phyloP scores from a whole-genome alignment of 306 rosid species.

The Vigna nakashimae region DNA sequence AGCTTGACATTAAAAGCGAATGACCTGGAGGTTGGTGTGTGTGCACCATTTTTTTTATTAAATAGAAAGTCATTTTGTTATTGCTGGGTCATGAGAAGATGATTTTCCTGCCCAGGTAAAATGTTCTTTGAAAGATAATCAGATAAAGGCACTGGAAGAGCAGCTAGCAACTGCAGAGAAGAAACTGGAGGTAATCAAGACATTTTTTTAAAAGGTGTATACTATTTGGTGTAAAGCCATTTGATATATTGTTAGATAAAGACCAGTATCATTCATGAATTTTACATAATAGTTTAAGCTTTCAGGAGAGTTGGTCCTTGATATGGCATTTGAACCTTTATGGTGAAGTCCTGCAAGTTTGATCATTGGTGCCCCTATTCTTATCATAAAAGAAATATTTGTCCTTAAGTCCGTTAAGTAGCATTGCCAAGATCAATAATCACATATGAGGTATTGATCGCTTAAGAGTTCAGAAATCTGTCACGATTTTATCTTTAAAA shows the following conservation, averaged over 20 bases:
- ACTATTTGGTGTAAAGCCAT: neutral
- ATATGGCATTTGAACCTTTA: neutral
- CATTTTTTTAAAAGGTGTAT: neutral
- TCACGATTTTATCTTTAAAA: too few species aligned
- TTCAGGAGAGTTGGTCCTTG: constrained; percentile 2
- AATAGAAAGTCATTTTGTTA: constrained; percentile 8
- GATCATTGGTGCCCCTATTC: neutral
- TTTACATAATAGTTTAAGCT: neutral
- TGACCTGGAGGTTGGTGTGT: constrained; percentile 77
- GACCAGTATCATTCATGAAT: neutral
- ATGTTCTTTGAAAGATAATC: constrained; percentile 65
- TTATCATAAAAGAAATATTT: neutral
- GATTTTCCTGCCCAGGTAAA: constrained; percentile 65
- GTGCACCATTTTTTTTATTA: constrained; percentile 14
- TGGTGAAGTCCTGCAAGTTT: neutral
- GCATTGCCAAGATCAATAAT: too few species aligned
- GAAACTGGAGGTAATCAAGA: constrained; percentile 74
- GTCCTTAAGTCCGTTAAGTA: too few species aligned
- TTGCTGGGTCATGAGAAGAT: constrained; percentile 27
- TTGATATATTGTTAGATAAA: neutral
- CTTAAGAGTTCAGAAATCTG: too few species aligned
- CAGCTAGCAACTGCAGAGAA: constrained; percentile 71
- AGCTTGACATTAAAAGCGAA: constrained; percentile 59
- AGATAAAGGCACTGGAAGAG: constrained; percentile 67
- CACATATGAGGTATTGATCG: too few species aligned